Conservation (phyloP, 2,329 filamentous ascomycete species). For the Penicillium glabrum region DNA sequence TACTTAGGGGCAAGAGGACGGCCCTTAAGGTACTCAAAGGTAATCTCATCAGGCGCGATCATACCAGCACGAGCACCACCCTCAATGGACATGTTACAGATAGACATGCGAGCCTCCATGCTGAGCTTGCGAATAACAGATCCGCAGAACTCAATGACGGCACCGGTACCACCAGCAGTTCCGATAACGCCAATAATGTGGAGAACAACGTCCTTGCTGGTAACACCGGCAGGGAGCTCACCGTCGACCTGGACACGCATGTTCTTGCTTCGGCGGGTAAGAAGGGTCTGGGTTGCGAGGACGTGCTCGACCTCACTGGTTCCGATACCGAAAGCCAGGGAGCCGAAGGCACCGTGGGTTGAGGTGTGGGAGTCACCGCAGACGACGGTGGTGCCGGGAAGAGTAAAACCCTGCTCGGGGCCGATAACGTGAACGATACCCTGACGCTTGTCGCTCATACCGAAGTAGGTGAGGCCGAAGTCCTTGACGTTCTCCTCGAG, state of each 20-base stretch:
- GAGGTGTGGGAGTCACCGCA: conserved; percentile 98
- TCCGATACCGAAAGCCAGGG: conserved; percentile 93
- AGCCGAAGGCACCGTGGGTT: conserved; percentile 94
- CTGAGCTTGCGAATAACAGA: conserved; percentile 85
- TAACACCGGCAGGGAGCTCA: conserved; percentile 83
- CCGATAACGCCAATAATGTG: conserved; percentile 92
- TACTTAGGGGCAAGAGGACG: conserved; percentile 82
- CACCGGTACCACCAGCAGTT: conserved; percentile 89
- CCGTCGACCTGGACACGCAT: conserved; percentile 97
- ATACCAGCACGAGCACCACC: conserved; percentile 92
- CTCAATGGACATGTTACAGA: conserved; percentile 99
- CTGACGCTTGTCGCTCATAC: conserved; percentile 91
- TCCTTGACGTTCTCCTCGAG: conserved; percentile 97
- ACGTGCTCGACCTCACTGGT: conserved; percentile 99
- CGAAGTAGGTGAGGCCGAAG: conserved; percentile 96
- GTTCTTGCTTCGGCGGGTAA: conserved; percentile 95
- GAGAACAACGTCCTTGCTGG: conserved; percentile 92
- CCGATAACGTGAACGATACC: conserved; percentile 99
- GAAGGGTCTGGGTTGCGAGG: conserved; percentile 90
- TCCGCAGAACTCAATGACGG: conserved; percentile 96
- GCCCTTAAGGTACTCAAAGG: conserved; percentile 93
- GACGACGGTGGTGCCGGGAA: conserved; percentile 93
- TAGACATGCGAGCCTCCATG: conserved; percentile 98
- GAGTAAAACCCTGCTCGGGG: conserved; percentile 96
- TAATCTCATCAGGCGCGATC: conserved; percentile 91